phyloP scores from a whole-genome alignment of 345 rosid species.

The Laguncularia racemosa region DNA sequence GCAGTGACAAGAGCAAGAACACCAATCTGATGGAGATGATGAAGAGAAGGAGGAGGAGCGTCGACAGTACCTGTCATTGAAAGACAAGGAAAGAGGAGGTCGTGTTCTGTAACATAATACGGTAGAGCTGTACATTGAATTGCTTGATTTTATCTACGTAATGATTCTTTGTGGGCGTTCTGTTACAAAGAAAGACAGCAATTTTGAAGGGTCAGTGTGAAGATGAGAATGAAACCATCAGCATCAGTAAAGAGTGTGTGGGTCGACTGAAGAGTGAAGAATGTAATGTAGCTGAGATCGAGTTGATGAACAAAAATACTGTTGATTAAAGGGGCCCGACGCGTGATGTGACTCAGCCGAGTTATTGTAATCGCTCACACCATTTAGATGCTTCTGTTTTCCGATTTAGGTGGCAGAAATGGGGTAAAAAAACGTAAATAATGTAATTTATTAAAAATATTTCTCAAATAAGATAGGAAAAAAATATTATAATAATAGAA shows the following conservation, averaged over 20 bases:
- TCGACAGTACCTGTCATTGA: constrained; percentile 29
- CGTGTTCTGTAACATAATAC: constrained; percentile 31
- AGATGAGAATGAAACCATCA: not conserved
- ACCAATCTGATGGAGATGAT: constrained; percentile 33
- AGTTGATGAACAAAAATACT: not conserved
- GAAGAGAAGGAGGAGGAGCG: constrained; percentile 18
- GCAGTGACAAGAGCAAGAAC: constrained; percentile 15
- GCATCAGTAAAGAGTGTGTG: not conserved
- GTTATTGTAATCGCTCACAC: no score
- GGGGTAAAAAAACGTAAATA: no score
- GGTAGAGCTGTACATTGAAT: constrained; percentile 40
- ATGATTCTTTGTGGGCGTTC: not conserved
- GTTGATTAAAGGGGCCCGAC: no score
- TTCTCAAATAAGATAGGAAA: no score
- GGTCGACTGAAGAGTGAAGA: no score
- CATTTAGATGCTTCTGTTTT: no score
- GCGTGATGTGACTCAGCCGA: no score
- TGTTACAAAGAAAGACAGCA: not conserved
- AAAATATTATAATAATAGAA: no score
- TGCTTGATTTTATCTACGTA: constrained; percentile 4
- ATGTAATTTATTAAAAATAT: no score
- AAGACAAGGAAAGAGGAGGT: constrained; percentile 42
- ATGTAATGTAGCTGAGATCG: no score
- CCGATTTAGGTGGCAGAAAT: no score
- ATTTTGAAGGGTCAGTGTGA: not conserved